Evolutionary conservation across 495 filamentous ascomycete species (phyloP).

Genomic region (Penicillium bialowiezense): DNA sequence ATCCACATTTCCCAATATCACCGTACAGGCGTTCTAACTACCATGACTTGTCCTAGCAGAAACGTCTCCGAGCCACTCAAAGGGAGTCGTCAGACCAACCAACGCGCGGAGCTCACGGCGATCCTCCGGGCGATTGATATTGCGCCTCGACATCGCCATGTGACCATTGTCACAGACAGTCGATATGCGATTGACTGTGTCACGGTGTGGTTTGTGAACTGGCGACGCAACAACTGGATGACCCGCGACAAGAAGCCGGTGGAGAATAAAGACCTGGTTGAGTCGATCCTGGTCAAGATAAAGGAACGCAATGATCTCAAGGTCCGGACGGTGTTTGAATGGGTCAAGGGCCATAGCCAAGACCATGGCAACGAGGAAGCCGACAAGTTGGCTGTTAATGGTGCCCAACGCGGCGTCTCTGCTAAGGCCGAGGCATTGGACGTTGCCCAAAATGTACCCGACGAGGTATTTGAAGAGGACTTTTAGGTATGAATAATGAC

Average conservation of each 20-base stretch:
- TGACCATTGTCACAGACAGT: conserved; percentile 78
- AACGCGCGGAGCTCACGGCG: conserved; percentile 89
- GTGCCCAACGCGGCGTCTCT: conserved; percentile 40
- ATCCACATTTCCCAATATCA: background rate
- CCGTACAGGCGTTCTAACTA: conserved; percentile 17
- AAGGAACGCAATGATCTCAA: conserved; percentile 61
- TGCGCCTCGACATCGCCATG: conserved; percentile 58
- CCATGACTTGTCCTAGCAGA: conserved; percentile 45
- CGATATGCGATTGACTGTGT: conserved; percentile 86
- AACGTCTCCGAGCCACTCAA: conserved; percentile 82
- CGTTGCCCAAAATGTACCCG: conserved; percentile 23
- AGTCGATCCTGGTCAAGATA: conserved; percentile 69
- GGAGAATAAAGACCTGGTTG: conserved; percentile 80
- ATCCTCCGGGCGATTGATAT: conserved; percentile 80
- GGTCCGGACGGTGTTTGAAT: conserved; percentile 68
- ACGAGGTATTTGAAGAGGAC: conserved; percentile 34
- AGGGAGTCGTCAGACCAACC: conserved; percentile 81
- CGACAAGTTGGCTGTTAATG: conserved; percentile 72
- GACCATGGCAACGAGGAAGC: conserved; percentile 74
- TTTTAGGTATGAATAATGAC: conserved; percentile 16
- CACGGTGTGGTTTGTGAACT: conserved; percentile 79
- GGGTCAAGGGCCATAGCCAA: conserved; percentile 79
- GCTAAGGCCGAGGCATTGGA: conserved; percentile 30
- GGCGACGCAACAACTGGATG: conserved; percentile 78
- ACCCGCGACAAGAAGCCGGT: conserved; percentile 67